Evolutionary conservation across 2,329 filamentous ascomycete species (phyloP).

Genomic region (Aspergillus neotritici): DNA sequence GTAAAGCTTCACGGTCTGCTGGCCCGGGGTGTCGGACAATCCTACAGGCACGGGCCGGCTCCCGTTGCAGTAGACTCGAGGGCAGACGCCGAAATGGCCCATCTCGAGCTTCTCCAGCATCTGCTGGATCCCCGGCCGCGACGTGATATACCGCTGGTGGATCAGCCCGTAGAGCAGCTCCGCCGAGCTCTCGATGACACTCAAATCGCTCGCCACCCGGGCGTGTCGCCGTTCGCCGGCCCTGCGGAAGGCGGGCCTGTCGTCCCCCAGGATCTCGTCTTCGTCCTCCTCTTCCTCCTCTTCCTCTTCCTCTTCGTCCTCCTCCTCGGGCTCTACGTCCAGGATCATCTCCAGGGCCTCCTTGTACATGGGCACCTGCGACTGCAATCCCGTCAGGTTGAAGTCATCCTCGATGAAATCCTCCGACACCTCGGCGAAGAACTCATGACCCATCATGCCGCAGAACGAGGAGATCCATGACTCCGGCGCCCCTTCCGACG

Average conservation of each 20-base stretch:
- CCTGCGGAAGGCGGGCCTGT: constrained; percentile 41
- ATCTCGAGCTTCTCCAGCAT: constrained; percentile 99
- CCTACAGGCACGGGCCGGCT: constrained; percentile 90
- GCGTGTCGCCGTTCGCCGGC: constrained; percentile 68
- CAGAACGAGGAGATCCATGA: constrained; percentile 99
- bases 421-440: constrained; percentile 97
- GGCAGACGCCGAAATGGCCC: constrained; percentile 91
- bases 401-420: constrained; percentile 99
- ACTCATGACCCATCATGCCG: constrained; percentile 90
- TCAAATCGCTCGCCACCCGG: constrained; percentile 85
- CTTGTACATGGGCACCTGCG: constrained; percentile 97
- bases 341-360: constrained; percentile 99
- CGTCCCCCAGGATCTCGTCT: constrained; percentile 61
- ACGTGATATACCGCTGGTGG: constrained; percentile 97
- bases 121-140: constrained; percentile 89
- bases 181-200: constrained; percentile 94
- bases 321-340: constrained; percentile 92
- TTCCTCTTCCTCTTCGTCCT: constrained; percentile 61
- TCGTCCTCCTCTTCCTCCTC: constrained; percentile 64
- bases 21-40: constrained; percentile 86
- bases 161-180: constrained; percentile 97
- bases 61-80: constrained; percentile 86
- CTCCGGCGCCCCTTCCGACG: constrained; percentile 56
- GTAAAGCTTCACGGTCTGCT: constrained; percentile 97
- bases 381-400: constrained; percentile 91